These are phyloP conservation scores for Stachybotrys chlorohalonatus DNA, from an alignment of 2,329 filamentous ascomycete species.

Conservation along the genomic window DNA sequence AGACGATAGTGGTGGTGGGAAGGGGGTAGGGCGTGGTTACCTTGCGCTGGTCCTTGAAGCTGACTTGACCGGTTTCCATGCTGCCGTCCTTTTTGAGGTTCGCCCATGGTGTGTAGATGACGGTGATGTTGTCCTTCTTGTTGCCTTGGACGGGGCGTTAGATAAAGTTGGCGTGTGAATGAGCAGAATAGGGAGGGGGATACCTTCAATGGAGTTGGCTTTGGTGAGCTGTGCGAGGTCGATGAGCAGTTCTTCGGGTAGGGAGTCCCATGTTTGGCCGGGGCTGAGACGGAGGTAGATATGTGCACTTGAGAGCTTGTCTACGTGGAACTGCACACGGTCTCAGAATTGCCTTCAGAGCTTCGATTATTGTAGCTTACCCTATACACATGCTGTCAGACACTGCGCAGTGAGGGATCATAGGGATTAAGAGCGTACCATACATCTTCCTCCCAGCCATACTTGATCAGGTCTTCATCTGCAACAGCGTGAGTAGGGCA, in stretches of 20 bases:
- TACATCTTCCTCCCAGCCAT: conserved; percentile 90
- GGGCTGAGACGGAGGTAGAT: conserved; percentile 83
- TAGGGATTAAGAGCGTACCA: conserved; percentile 49
- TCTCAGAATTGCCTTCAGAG: background rate
- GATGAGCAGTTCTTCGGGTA: conserved; percentile 63
- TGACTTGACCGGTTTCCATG: conserved; percentile 92
- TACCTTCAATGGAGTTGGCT: conserved; percentile 95
- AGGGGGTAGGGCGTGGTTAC: conserved; percentile 16
- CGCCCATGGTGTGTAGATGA: conserved; percentile 97
- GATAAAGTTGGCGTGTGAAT: background rate
- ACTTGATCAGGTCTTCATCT: conserved; percentile 96
- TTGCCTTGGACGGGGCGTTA: conserved; percentile 53
- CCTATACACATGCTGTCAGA: conserved; percentile 9
- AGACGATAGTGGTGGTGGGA: background rate
- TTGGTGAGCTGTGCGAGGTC: conserved; percentile 98
- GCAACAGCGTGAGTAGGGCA: conserved; percentile 10
- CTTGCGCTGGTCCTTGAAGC: conserved; percentile 81
- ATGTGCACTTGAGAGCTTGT: conserved; percentile 94
- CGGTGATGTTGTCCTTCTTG: conserved; percentile 94
- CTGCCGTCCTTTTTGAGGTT: conserved; percentile 92
- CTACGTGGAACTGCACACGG: conserved; percentile 79
- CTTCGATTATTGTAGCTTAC: conserved; percentile 9
- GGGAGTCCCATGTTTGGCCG: conserved; percentile 73
- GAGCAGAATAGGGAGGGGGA: conserved; percentile 2
- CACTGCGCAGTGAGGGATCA: background rate